phyloP scores from a whole-genome alignment of 2,329 filamentous ascomycete species.

The Talaromyces verruculosus region DNA sequence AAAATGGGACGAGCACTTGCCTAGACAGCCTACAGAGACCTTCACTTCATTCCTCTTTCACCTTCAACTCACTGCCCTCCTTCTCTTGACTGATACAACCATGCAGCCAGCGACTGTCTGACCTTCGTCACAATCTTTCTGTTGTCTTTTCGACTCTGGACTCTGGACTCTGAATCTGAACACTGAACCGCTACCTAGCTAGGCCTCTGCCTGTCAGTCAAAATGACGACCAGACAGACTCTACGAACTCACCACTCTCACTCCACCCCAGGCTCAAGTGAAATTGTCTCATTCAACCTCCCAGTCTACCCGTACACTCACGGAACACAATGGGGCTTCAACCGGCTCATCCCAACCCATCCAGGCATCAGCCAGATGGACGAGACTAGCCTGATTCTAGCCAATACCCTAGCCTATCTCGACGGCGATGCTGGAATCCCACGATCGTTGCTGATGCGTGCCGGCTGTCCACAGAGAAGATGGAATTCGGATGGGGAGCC shows the following conservation, averaged over 20 bases:
- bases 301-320: not conserved
- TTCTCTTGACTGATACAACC: not conserved
- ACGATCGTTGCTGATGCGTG: slow-evolving; percentile 9
- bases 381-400: not conserved
- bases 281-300: slow-evolving; percentile 4
- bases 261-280: not conserved
- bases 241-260: not conserved
- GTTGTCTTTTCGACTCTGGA: not conserved
- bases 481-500: slow-evolving; percentile 13
- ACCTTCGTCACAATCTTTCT: not conserved
- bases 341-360: not conserved
- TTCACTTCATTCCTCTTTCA: not conserved
- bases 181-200: not conserved
- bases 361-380: slow-evolving; percentile 7
- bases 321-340: not conserved
- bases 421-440: slow-evolving; percentile 13
- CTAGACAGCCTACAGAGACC: not conserved
- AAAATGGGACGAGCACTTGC: not conserved
- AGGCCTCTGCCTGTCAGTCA: not conserved
- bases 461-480: slow-evolving; percentile 3
- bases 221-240: not conserved
- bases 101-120: not conserved
- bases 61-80: not conserved
- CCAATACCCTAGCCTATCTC: slow-evolving; percentile 6
- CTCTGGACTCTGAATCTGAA: not conserved